phyloP scores from a whole-genome alignment of 2,329 filamentous ascomycete species.

The Fusarium sp. region DNA sequence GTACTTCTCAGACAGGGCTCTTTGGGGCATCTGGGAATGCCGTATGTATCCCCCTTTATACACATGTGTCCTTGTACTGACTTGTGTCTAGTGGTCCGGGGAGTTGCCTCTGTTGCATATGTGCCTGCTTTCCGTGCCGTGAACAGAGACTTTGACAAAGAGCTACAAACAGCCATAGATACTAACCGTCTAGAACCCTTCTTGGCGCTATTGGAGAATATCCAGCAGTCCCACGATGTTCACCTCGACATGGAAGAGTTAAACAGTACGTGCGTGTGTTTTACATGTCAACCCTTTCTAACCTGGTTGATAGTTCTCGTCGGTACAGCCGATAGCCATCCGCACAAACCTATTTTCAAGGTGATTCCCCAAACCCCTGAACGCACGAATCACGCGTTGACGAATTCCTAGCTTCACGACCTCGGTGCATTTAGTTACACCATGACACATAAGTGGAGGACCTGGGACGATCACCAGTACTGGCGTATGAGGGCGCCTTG shows the following conservation, averaged over 20 bases:
- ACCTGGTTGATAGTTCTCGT: conserved; percentile 39
- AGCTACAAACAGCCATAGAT: conserved; percentile 15
- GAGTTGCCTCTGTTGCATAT: conserved; percentile 46
- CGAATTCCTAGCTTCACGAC: conserved; percentile 42
- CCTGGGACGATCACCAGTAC: conserved; percentile 5
- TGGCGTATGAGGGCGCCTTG: conserved; percentile 33
- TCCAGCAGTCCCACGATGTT: conserved; percentile 41
- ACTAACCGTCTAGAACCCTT: conserved; percentile 1
- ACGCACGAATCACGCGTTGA: neutral
- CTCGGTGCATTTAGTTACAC: conserved; percentile 41
- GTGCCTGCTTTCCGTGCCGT: conserved; percentile 17
- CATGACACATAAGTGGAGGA: conserved; percentile 37
- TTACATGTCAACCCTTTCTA: neutral
- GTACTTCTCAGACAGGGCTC: conserved; percentile 32
- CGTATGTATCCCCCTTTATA: conserved; percentile 33
- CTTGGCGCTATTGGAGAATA: conserved; percentile 7
- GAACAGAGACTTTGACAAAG: conserved; percentile 24
- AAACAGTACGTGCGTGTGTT: conserved; percentile 41
- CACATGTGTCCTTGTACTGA: conserved; percentile 1
- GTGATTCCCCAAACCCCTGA: conserved; percentile 13
- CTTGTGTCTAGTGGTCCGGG: conserved; percentile 42
- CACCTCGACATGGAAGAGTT: conserved; percentile 48
- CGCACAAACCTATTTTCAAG: conserved; percentile 42
- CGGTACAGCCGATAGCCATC: conserved; percentile 26
- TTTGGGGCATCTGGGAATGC: conserved; percentile 50